Evolutionary conservation across 371 early-diverging fungal genomes (phyloP), one percentile per base, ranked within the genome.

Genomic region (Mortierella sp.): DNA sequence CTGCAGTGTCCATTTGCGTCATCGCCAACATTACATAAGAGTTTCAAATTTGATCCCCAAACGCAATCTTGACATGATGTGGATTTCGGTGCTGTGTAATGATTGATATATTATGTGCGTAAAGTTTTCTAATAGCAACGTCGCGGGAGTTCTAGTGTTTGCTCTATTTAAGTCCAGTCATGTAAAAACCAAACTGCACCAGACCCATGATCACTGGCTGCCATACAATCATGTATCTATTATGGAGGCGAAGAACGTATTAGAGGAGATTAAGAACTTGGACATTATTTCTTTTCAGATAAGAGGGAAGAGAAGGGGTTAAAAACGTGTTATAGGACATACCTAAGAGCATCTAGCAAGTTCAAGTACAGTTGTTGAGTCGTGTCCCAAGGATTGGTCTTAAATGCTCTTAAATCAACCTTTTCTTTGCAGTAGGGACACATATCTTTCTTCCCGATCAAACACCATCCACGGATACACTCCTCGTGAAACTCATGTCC

Each of bases 401-500:
- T 90, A 76, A 96, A 94, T 26, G 88, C 88, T 51, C 91, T 90
- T 58, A 95, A 74, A 75, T 95, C 93, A 11, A 96, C 96, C 70
- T 94, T 94, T 81, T 96, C 96, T 75, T 94, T 95, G 86, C 93
- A 97, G 78, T 95, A 97, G n/a, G 97, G 97, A 83, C 99, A 99
- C 64, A 90, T 90, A 60, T 95, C 95, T 77, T 96, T 97, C 77
- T 97, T 97, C 49, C 97, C 97, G 65, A 99, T 91, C 64, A 97
- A 87, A 62, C 93, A 93, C 97, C 97, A 97, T 49, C 97, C 98
- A 70, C 96, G 93, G 66, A 98, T 96, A 85, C 98, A 99, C 52
- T 90, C 89, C 76, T 94, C 94, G 81, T 99, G 99, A 78, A 94
- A 95, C 43, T 90, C 89, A 73, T 96, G 96, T 40, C 90, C 89